These are phyloP conservation scores for Podaxis pistillaris DNA, from an alignment of 768 basidiomycete species.

Conservation along the genomic window DNA sequence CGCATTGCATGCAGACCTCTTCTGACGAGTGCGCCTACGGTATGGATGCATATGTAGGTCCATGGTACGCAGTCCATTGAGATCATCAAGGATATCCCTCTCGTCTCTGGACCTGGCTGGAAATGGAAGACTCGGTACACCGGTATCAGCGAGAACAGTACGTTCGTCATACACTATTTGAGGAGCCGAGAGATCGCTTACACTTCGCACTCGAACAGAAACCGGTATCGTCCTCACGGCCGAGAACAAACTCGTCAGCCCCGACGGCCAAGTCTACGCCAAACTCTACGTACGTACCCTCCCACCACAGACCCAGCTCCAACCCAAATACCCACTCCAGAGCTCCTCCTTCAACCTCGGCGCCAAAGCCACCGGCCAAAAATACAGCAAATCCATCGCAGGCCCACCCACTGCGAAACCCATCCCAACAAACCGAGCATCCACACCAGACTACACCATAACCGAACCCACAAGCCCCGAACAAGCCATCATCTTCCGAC, in stretches of 20 bases:
- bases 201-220: conserved; percentile 38
- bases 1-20: background rate
- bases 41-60: conserved; percentile 41
- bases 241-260: conserved; percentile 63
- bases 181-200: no score
- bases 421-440: conserved; percentile 54
- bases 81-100: conserved; percentile 74
- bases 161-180: conserved; percentile 22
- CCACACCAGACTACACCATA: conserved; percentile 56
- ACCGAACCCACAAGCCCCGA: conserved; percentile 61
- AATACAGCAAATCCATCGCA: conserved; percentile 61
- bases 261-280: conserved; percentile 56
- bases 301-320: no score
- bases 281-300: conserved; percentile 52
- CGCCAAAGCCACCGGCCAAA: conserved; percentile 59
- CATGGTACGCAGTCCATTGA: conserved; percentile 82
- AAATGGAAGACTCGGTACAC: conserved; percentile 62
- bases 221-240: conserved; percentile 70
- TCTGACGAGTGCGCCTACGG: background rate
- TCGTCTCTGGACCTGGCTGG: conserved; percentile 79
- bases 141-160: conserved; percentile 82
- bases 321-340: conserved; percentile 27
- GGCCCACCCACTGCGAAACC: conserved; percentile 59
- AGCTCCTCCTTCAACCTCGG: conserved; percentile 70
- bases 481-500: conserved; percentile 69